Evolutionary conservation across 768 basidiomycete species (phyloP), one percentile per base, ranked within the genome.

Genomic region (Lactarius akahatsu): DNA sequence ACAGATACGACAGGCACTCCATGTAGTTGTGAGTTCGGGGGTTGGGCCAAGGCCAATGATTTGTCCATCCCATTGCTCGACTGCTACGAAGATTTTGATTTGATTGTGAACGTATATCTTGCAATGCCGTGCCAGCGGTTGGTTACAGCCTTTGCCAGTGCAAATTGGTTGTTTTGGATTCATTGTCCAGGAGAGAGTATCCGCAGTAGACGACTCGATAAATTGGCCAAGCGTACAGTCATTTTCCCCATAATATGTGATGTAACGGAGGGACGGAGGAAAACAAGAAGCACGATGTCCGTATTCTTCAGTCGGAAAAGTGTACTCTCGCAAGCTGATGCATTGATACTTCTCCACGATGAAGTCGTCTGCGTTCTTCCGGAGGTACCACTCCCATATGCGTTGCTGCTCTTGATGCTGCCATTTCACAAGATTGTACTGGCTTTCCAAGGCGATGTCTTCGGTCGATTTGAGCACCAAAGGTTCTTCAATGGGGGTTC

Each of bases 311-410:
- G 85, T 85, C 9, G 91, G 92, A n/a, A 95, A 82, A 30, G 86
- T 89, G 72, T 88, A 91, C 72, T 90, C 87, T 78, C 89, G 86
- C 20, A 96, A 77, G 71, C 83, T 86, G 74, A 98, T 89, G 72
- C 88, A 86, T 73, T 98, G 97, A 72, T 96, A 97, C 74, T 94
- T 92, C 74, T 94, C 93, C 50, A 96, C 91, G 43, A 91, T 85
- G 71, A 98, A 89, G 72, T 92, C 90, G 72, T 94, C 92, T 15
- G 79, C 74, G 73, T 95, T 94, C 77, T 93, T 91, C 59, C 91
- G 85, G 13, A 92, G 79, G 73, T 96, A 96, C 95, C 94, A 97
- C 72, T 94, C 92, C 95, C 96, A 98, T 34, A 96, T 85, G 52
- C 92, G 87, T 43, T 90, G 84, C 69, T 93, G 90, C 71, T 96